Evolutionary conservation across 2,329 filamentous ascomycete genomes (phyloP), one percentile per base, ranked within the genome.

Genomic region (Sporothrix phasma): DNA sequence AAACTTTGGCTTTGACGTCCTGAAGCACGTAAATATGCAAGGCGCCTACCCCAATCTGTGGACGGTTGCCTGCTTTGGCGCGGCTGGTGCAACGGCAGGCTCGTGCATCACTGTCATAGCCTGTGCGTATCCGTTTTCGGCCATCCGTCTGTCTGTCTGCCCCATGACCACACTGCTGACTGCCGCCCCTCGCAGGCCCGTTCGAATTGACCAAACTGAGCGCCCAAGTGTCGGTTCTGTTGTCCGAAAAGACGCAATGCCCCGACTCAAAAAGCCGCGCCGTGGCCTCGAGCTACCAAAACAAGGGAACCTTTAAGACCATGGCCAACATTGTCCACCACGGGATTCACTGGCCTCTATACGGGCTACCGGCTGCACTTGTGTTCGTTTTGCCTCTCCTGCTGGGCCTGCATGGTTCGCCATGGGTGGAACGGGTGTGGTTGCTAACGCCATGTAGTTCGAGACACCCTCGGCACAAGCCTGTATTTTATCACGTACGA

Each of bases 401-500:
- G 15, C 17, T n/a, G 15, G 17, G 7, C 15, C n/a, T n/a, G 8
- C 41, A 8, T 7, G 3, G 5, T 43, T n/a, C 41, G 1, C 41
- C 1, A 7, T 17, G 5, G 15, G 17, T 8, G 3, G 4, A 5
- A 43, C 15, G 5, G 8, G 5, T 43, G 17, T n/a, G 8, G 26
- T 17, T n/a, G 8, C 60, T 62, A 41, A 61, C n/a, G 45, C 13
- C 29, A 19, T 29, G 26, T 68, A 90, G 89, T 92, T 70, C 84
- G 90, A 66, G 90, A 95, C 75, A 92, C 89, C 0, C 79, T 94
- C 66, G 90, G 90, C 62, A 95, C 90, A 1, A 84, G 85, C 34
- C 90, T 93, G 65, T 95, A 95, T 74, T 95, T 95, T 72, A 90
- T 89, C 77, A 92, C 90, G 34, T 95, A 95, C 73, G 90, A 95